phyloP scores from a whole-genome alignment of 495 filamentous ascomycete species.

The Jackrogersella multiformis region DNA sequence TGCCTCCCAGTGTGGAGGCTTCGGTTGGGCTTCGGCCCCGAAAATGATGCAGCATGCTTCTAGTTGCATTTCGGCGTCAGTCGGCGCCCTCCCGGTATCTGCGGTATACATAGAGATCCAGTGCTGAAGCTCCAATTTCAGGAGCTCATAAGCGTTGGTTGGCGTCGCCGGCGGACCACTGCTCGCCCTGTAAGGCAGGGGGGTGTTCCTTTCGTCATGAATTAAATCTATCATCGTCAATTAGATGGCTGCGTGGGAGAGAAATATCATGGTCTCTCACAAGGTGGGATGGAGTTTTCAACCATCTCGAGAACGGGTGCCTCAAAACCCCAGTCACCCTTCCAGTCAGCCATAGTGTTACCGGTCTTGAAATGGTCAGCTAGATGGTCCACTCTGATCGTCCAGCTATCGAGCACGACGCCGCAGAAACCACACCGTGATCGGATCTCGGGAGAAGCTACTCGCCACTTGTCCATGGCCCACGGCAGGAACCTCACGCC shows the following conservation, averaged over 20 bases:
- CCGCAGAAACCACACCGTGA: conserved; percentile 80
- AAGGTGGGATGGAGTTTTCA: conserved; percentile 73
- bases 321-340: conserved; percentile 78
- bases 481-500: conserved; percentile 66
- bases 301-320: conserved; percentile 64
- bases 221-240: conserved; percentile 55
- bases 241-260: conserved; percentile 34
- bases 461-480: conserved; percentile 76
- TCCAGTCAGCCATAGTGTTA: conserved; percentile 74
- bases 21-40: conserved; percentile 48
- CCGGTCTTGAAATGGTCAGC: conserved; percentile 75
- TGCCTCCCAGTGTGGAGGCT: conserved; percentile 37
- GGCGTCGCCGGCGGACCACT: conserved; percentile 44
- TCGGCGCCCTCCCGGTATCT: conserved; percentile 42
- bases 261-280: conserved; percentile 46
- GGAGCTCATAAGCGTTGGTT: conserved; percentile 61
- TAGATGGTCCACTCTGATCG: conserved; percentile 69
- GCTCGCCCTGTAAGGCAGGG: conserved; percentile 56
- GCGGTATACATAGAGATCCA: conserved; percentile 50
- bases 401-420: conserved; percentile 68
- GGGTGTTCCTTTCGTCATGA: conserved; percentile 64
- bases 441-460: conserved; percentile 63
- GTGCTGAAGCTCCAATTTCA: conserved; percentile 60
- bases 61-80: conserved; percentile 55
- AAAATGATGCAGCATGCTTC: conserved; percentile 57